Base-by-base conservation (phyloP, 2,329 filamentous ascomycete species). In the Tricladium varicosporioides region DNA sequence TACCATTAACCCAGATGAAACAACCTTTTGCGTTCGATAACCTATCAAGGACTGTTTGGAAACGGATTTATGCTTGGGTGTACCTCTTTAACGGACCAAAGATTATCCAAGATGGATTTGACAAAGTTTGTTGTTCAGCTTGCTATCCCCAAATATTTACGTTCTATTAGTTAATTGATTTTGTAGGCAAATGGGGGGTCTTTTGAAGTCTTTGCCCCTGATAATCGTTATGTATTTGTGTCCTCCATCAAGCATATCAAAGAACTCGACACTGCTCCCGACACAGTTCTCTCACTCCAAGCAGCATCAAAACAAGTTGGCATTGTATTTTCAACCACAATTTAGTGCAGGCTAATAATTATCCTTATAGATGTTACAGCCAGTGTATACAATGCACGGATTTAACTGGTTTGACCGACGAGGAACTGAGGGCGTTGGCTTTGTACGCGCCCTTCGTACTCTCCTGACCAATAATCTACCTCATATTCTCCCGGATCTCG, bases 351-450 rank as follows among this genome's bases (percentile, higher is more conserved):
- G 13, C 53, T 55, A 48, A 45, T 27, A n/a, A 11, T 40, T 5
- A 42, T 15, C 9, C 18, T 32, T n/a, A 27, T 44, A 59, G 57
- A 51, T 60, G 16, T 46, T 60, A 40, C 54, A 57, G 14, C 54
- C 57, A 31, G 46, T 43, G n/a, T 56, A 60, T 40, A 60, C 57
- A 18, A 60, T 60, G 57, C 18, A 53, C n/a, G 54, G 54, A 15
- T 56, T 59, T 31, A 54, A 53, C 16, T 60, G 57, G 57, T 50
- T 51, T 15, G 51, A 60, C 13, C 50, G 44, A 10, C 22, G 57
- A 18, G 57, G 57, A n/a, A 45, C 33, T 14, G 57, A 60, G 27
- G 53, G 54, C 14, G 48, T 51, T 7, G 50, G 54, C 1, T 57
- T 60, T 18, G 47, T 57, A 16, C 49, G 51, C 14, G 51, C 57